phyloP scores from a whole-genome alignment of 495 filamentous ascomycete genomes.

The Trypethelium eluteriae region DNA sequence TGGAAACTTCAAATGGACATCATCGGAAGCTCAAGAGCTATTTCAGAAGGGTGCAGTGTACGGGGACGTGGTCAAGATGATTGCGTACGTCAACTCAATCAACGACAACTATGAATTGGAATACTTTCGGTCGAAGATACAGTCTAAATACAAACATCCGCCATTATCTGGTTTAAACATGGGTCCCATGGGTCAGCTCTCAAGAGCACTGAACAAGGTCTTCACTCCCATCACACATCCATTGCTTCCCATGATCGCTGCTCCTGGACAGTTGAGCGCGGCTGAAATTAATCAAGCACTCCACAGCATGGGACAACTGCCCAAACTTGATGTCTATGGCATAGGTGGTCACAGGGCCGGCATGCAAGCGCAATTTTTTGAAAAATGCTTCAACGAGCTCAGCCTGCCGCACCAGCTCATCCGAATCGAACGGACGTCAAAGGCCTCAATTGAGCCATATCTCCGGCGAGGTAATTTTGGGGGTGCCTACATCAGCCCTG shows the following conservation, averaged over 20 bases:
- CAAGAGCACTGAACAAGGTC: constrained; percentile 69
- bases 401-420: constrained; percentile 72
- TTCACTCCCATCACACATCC: constrained; percentile 84
- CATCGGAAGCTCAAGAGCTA: constrained; percentile 56
- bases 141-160: constrained; percentile 54
- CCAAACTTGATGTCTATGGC: constrained; percentile 70
- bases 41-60: constrained; percentile 64
- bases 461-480: constrained; percentile 65
- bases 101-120: constrained; percentile 83
- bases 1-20: constrained; percentile 73
- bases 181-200: constrained; percentile 75
- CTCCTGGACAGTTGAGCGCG: constrained; percentile 73
- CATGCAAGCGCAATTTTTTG: constrained; percentile 73
- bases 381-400: constrained; percentile 82
- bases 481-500: constrained; percentile 69
- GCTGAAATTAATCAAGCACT: constrained; percentile 75
- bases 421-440: constrained; percentile 62
- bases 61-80: constrained; percentile 83
- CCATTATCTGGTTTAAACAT: constrained; percentile 78
- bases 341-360: constrained; percentile 64
- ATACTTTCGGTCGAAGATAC: constrained; percentile 74
- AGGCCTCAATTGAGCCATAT: constrained; percentile 56
- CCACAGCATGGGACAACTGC: constrained; percentile 69
- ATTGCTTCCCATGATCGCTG: constrained; percentile 72
- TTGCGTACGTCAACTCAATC: constrained; percentile 65